A percentile compares a stretch with the other conserved stretches of the same genome.
phyloP scores from a whole-genome alignment of 2,329 filamentous ascomycete species.

The Acephala macrosclerotiorum region DNA sequence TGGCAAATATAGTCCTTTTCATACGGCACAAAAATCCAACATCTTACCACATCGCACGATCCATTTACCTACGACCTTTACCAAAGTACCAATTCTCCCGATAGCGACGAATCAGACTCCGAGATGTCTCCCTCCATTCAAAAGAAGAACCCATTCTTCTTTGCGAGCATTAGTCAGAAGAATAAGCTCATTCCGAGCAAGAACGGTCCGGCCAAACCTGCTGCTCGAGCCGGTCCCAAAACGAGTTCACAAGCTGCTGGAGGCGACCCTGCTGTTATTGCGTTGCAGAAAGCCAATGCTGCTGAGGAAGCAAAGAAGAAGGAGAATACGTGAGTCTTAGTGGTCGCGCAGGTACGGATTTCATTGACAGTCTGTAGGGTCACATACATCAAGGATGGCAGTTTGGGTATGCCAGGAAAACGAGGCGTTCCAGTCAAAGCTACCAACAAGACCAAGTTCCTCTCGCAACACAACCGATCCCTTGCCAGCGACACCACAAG shows the following conservation, averaged over 20 bases:
- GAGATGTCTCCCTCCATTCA: conserved; percentile 23
- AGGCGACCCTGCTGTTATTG: conserved; percentile 56
- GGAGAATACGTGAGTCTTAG: conserved; percentile 52
- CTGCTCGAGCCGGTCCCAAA: conserved; percentile 21
- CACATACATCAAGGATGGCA: conserved; percentile 47
- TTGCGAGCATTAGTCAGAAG: background rate
- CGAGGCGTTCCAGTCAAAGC: conserved; percentile 35
- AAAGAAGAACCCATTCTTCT: conserved; percentile 13
- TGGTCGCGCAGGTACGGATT: conserved; percentile 17
- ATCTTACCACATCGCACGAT: conserved; percentile 53
- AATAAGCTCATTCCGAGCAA: conserved; percentile 12
- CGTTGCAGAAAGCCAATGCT: conserved; percentile 55
- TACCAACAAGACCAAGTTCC: conserved; percentile 38
- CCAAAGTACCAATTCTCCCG: conserved; percentile 56
- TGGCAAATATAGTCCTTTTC: conserved; percentile 55
- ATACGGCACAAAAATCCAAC: conserved; percentile 59
- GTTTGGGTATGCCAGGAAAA: conserved; percentile 32
- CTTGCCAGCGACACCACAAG: conserved; percentile 34
- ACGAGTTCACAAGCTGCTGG: conserved; percentile 49
- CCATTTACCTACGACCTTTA: conserved; percentile 63
- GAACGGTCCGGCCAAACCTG: conserved; percentile 13
- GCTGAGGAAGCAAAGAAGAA: conserved; percentile 53
- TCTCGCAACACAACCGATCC: conserved; percentile 35
- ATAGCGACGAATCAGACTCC: conserved; percentile 59
- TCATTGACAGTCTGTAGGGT: conserved; percentile 48